A percentile compares a stretch with the other conserved stretches of the same genome.
Conservation (phyloP, 192 early-diverging fungal genomes). For the Pecoramyces ruminantium region DNA sequence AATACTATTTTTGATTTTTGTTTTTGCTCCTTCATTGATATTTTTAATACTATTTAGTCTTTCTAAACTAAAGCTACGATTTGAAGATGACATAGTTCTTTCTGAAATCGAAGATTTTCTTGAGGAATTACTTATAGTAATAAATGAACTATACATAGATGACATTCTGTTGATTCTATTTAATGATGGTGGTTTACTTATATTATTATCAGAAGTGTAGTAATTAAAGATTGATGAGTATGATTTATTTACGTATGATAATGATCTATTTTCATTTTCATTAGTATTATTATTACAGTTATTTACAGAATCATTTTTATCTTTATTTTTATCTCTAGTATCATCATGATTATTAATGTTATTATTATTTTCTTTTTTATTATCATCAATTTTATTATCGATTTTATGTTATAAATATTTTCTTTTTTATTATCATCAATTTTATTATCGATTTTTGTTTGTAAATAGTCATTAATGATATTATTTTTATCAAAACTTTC, state of each 20-base stretch:
- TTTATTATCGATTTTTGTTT: too few species aligned
- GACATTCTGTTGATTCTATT: background rate
- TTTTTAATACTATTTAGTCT: background rate
- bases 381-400: too few species aligned
- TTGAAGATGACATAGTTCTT: background rate
- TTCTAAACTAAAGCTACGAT: background rate
- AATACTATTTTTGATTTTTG: background rate
- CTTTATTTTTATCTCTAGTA: too few species aligned
- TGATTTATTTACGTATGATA: background rate
- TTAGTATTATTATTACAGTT: too few species aligned
- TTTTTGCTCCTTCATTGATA: background rate
- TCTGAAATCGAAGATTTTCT: background rate
- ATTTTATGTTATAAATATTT: too few species aligned
- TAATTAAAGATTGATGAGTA: background rate
- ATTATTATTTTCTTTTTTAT: too few species aligned
- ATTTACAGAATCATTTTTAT: too few species aligned
- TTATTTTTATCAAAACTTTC: too few species aligned
- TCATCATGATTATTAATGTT: too few species aligned
- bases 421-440: too few species aligned
- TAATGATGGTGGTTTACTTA: background rate
- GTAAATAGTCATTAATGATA: too few species aligned
- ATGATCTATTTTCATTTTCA: background rate
- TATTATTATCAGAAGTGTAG: background rate
- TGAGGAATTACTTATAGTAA: background rate
- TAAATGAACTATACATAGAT: background rate